Evolutionary conservation across 2,329 filamentous ascomycete species (phyloP).

Genomic region (Chaetomium strumarium): DNA sequence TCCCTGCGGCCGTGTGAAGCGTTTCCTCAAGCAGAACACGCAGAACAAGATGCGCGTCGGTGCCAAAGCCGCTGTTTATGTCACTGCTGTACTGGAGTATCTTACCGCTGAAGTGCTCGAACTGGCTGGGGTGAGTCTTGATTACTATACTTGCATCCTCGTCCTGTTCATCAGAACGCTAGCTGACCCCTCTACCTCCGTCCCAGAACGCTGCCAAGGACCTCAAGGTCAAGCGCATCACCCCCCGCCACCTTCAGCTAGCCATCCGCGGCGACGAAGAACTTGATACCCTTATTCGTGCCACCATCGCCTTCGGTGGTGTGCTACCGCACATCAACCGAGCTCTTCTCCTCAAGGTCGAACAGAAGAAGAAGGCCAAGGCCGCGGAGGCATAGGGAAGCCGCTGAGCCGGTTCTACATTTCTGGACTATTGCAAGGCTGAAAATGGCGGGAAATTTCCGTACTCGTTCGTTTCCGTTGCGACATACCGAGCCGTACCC

Average conservation of each 20-base stretch:
- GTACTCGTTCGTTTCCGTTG: constrained; percentile 8
- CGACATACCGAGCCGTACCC: constrained; percentile 2
- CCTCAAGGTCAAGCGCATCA: constrained; percentile 99
- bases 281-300: constrained; percentile 92
- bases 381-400: constrained; percentile 30
- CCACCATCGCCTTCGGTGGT: constrained; percentile 97
- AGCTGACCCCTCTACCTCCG: constrained; percentile 10
- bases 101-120: constrained; percentile 97
- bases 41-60: constrained; percentile 99
- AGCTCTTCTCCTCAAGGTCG: constrained; percentile 61
- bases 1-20: constrained; percentile 98
- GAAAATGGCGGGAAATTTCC: background rate
- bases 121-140: constrained; percentile 70
- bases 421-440: background rate
- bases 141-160: constrained; percentile 5
- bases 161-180: background rate
- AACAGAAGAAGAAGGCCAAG: constrained; percentile 38
- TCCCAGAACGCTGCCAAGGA: constrained; percentile 90
- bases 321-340: constrained; percentile 98
- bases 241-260: constrained; percentile 92
- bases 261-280: constrained; percentile 98
- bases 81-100: constrained; percentile 97
- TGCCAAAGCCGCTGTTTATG: constrained; percentile 96
- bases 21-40: constrained; percentile 98
- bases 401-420: background rate